Percentiles rank a stretch among this genome's conserved stretches.
Conservation (phyloP, 371 early-diverging fungal species). For the Mortierella sp. region DNA sequence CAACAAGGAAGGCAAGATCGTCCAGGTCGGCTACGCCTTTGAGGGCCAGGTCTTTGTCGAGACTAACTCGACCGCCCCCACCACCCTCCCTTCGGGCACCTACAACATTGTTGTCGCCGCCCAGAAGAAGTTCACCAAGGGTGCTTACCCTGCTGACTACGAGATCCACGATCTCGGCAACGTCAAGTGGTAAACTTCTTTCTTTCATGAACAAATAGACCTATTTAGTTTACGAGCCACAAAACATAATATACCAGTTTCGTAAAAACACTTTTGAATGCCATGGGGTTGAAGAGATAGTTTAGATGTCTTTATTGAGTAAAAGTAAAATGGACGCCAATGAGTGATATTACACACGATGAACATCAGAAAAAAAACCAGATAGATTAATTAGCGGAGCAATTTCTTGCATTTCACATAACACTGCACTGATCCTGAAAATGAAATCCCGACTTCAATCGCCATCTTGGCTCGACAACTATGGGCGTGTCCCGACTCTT, state of each 20-base stretch:
- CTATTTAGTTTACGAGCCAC: too few species aligned
- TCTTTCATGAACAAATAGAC: neutral
- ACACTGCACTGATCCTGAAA: too few species aligned
- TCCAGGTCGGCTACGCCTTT: conserved; percentile 26
- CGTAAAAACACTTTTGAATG: neutral
- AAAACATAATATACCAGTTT: neutral
- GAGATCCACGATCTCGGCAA: conserved; percentile 32
- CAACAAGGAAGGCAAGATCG: conserved; percentile 20
- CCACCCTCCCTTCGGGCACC: conserved; percentile 16
- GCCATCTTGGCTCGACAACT: too few species aligned
- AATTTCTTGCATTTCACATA: too few species aligned
- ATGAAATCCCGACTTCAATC: too few species aligned
- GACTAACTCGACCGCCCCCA: conserved; percentile 21
- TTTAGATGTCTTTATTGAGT: too few species aligned
- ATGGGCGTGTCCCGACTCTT: too few species aligned
- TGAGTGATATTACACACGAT: too few species aligned
- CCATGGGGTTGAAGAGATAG: neutral
- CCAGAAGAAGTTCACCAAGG: conserved; percentile 53
- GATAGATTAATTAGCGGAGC: too few species aligned
- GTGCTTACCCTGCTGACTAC: conserved; percentile 48
- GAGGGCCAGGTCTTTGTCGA: conserved; percentile 27
- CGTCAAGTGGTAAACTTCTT: conserved; percentile 27
- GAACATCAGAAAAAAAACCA: too few species aligned
- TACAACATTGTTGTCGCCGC: conserved; percentile 45
- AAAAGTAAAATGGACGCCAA: too few species aligned